Base-by-base conservation (phyloP, 2,329 filamentous ascomycete genomes). In the Acephala macrosclerotiorum region DNA sequence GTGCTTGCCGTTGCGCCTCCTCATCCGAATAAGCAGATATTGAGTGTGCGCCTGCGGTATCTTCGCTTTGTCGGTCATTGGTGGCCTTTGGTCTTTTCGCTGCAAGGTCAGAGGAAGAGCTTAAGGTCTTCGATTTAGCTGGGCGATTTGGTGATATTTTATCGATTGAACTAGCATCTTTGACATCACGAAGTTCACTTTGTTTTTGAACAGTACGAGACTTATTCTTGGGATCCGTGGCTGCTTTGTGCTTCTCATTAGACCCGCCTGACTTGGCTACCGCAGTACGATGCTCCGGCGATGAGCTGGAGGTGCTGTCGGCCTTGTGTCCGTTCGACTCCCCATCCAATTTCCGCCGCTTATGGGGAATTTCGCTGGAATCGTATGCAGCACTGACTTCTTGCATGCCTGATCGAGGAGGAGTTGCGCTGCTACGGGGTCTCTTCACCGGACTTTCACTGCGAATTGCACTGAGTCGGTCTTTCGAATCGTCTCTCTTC, bases 401-500 rank as follows among this genome's bases (percentile, higher is more conserved):
- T n/a, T 80, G 80, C 55, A 69, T 71, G 26, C 69, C 64, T 16
- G 71, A 71, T 35, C 80, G 78, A 33, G 88, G 85, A 1, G 88
- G 87, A 0, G 87, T 89, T 58, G 83, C 81, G 69, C 88, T 90
- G 35, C 81, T 80, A 33, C 88, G 82, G 71, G 85, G 85, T 49
- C 88, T 81, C 75, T 90, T 90, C n/a, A 80, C 75, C 7, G 84
- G 78, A 60, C 77, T 79, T 29, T 89, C 87, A 16, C 82, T 81
- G 8, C 82, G 79, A 55, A 83, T 79, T 36, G 71, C 72, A 9
- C 82, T 81, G 14, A 84, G 75, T 35, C 83, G 80, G 66, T 90
- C 87, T 60, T 82, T 83, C 3, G 86, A 87, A 68, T 88, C 86
- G 67, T 90, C 87, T 64, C 86, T 81, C 73, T 87, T 89, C 14